Base-by-base conservation (phyloP, 306 rosid genomes). In the Psophocarpus tetragonolobus region DNA sequence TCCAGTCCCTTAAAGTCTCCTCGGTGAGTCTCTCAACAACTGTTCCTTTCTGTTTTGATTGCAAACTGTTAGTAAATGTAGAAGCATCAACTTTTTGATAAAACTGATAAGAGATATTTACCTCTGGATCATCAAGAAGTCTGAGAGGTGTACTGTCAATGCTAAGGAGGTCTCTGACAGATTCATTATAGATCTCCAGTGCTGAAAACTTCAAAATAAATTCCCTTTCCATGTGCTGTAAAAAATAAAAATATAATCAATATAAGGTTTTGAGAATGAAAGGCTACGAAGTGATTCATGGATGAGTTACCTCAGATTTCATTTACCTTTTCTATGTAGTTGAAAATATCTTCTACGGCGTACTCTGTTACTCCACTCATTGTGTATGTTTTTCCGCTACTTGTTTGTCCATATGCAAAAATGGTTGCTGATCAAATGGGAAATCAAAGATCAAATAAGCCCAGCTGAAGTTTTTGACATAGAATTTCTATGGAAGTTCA, bases 41-140 rank as follows among this genome's bases (percentile, higher is more conserved):
- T 33, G 98, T 95, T 24, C 97, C 98, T 82, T 96, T 91, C 98
- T 94, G 80, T 79, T 73, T 66, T 77, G 79, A 85, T 78, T 60
- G 62, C 48, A 42, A 78, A 78, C 12, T 58, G 57, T 87, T 69
- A 84, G 78, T 47, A 67, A 50, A 67, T 71, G 61, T 47, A 26
- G 57, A 53, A 17, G 35, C 35, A 45, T 33, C 8, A 56, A 44
- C 41, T 74, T 47, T 79, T 8, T 35, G 56, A 14, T n/a, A 63
- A 65, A 21, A 56, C 27, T 12, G 57, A 39, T 71, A 68, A 67
- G n/a, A 30, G 78, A 78, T 70, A 33, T 42, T 85, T 76, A 91
- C 98, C 97, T 95, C 98, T 32, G 98, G 97, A 83, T 95, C 97
- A 88, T 91, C 98, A 81, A 95, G 96, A 83, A 95, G 93, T 83